Conservation (phyloP, 257 asterid genomes). For the Leonotis leonurus region DNA sequence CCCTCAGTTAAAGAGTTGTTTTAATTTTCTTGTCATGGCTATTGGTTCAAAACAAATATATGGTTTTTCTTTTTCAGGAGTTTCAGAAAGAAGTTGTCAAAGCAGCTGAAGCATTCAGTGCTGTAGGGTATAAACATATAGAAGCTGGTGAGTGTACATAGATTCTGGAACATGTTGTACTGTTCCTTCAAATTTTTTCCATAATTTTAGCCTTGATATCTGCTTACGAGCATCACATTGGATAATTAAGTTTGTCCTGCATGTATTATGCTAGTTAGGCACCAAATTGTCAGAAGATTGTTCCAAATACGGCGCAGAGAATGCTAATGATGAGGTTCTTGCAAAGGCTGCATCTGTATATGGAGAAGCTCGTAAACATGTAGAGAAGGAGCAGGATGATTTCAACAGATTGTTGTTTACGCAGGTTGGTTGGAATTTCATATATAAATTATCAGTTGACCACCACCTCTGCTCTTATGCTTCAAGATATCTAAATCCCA, state of each 20-base stretch:
- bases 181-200: neutral
- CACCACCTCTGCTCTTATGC: neutral
- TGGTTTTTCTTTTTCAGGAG: slow-evolving; percentile 50
- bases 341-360: slow-evolving; percentile 83
- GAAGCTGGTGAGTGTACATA: slow-evolving; percentile 72
- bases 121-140: slow-evolving; percentile 86
- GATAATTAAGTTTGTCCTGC: slow-evolving; percentile 17
- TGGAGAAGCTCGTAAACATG: slow-evolving; percentile 88
- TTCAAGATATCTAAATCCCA: neutral
- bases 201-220: neutral
- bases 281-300: slow-evolving; percentile 93
- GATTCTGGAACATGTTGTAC: slow-evolving; percentile 7
- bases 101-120: slow-evolving; percentile 86
- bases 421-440: slow-evolving; percentile 50
- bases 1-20: slow-evolving; percentile 7
- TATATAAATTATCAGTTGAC: neutral
- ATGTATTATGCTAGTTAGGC: slow-evolving; percentile 61
- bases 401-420: slow-evolving; percentile 59
- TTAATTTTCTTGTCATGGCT: neutral
- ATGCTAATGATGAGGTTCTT: slow-evolving; percentile 66
- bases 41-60: neutral
- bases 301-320: slow-evolving; percentile 73
- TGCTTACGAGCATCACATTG: neutral
- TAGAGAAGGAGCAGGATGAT: slow-evolving; percentile 96
- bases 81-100: slow-evolving; percentile 88